Base-by-base conservation (phyloP, 139 green algal species). In the Chlamydomonas sp. region DNA sequence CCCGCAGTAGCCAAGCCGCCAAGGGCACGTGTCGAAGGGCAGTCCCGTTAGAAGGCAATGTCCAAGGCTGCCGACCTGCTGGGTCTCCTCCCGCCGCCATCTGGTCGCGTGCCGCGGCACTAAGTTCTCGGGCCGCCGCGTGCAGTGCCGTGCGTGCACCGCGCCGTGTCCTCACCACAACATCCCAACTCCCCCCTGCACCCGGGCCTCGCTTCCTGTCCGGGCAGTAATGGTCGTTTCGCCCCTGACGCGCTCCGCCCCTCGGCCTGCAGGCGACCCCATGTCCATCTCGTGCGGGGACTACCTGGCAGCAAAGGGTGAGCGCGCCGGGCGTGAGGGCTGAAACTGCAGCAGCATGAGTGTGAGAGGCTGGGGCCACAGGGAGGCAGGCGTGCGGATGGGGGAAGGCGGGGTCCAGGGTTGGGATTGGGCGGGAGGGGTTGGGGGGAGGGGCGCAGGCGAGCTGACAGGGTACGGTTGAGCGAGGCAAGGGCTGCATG, bases 291-390 rank as follows among this genome's bases (percentile, higher is more conserved):
- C 66, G 1, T 92, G 89, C 57, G 93, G 93, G 0, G 93, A 96
- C 86, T 96, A 80, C 83, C 90, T 90, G 20, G 92, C 92, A 0
- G 90, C 84, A 61, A 96, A 96, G 74, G 93, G 92, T 92, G 77
- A 1, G 78, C 5, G 6, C 3, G 14, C 17, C 15, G 8, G 78
- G 15, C n/a, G 8, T 0, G 1, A n/a, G 61, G 77, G 3, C 72
- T 10, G 20, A 77, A 18, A 59, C n/a, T 14, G 10, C 59, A 60
- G 16, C 5, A 77, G 66, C 66, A 10, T 14, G 66, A 10, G 12
- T 71, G 12, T 18, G 66, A 14, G 10, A 71, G 66, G 10, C 66
- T 18, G 66, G 10, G 12, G 66, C 66, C 12, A 71, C 66, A 10
- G 66, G 10, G 12, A 14, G 66, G 12, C 9, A 10, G 12, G 66